Percentiles rank a stretch among this genome's conserved stretches.
Evolutionary conservation across 345 rosid genomes (phyloP).

Genomic region (Euphorbia peplus): DNA sequence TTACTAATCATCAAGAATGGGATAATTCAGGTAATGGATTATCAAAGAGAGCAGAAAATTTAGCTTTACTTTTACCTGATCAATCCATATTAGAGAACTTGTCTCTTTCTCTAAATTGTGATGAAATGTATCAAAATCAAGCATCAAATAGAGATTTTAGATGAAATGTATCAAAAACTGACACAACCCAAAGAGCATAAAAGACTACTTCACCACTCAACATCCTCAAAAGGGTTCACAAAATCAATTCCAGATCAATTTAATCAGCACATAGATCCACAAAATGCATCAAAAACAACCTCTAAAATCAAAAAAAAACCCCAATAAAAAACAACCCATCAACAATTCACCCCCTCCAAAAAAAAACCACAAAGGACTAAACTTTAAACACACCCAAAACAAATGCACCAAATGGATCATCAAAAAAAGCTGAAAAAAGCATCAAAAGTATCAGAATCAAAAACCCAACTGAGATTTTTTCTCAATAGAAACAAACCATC

Average conservation of each 20-base stretch:
- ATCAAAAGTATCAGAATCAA: background rate
- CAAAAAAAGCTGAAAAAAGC: background rate
- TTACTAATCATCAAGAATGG: background rate
- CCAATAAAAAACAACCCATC: background rate
- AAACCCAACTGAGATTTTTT: constrained; percentile 39
- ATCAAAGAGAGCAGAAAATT: background rate
- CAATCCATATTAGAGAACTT: background rate
- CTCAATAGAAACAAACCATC: background rate
- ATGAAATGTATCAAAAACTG: too few species aligned
- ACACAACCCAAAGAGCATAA: too few species aligned
- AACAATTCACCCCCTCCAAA: background rate
- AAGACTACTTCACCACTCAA: constrained; percentile 7
- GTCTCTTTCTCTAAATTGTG: background rate
- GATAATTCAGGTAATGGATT: background rate
- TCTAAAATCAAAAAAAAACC: background rate
- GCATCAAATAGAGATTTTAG: constrained; percentile 3
- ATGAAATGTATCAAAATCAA: constrained; percentile 4
- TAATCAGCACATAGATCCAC: background rate
- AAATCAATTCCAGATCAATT: constrained; percentile 11
- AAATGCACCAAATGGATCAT: constrained; percentile 1
- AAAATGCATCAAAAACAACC: constrained; percentile 3
- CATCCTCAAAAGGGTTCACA: constrained; percentile 3
- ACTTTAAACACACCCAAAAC: constrained; percentile 5
- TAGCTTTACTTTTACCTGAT: background rate
- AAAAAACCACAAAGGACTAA: background rate